Evolutionary conservation across 208 protist genomes (phyloP).

Genomic region (Leishmania aethiopica): DNA sequence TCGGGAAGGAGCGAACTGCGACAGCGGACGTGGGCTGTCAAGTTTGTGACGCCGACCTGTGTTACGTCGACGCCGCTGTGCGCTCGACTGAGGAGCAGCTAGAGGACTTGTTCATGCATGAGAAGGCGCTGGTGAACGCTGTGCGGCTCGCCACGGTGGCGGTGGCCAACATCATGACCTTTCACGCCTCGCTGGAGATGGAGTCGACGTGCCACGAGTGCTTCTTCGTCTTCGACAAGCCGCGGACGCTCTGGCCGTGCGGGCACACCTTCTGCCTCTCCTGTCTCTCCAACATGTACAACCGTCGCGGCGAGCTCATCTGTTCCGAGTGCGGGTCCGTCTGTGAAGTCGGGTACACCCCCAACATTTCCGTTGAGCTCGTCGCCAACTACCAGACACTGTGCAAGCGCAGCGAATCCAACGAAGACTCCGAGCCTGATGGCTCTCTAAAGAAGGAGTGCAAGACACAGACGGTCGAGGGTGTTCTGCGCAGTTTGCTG

Average conservation of each 20-base stretch:
- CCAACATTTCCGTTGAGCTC: constrained; percentile 76
- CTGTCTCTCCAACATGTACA: constrained; percentile 81
- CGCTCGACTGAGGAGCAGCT: constrained; percentile 60
- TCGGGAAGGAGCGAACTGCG: constrained; percentile 39
- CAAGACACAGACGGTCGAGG: constrained; percentile 53
- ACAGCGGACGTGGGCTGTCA: constrained; percentile 62
- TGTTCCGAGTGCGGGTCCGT: constrained; percentile 85
- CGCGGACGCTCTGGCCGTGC: constrained; percentile 87
- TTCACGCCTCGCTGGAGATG: constrained; percentile 85
- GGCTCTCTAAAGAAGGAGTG: constrained; percentile 10
- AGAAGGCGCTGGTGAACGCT: constrained; percentile 54
- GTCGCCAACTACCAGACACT: constrained; percentile 80
- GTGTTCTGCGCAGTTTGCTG: constrained; percentile 61
- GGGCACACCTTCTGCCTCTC: constrained; percentile 88
- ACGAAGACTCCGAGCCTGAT: constrained; percentile 3
- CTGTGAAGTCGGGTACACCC: constrained; percentile 85
- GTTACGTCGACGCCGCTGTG: constrained; percentile 70
- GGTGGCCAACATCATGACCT: constrained; percentile 81
- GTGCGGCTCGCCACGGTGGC: constrained; percentile 68
- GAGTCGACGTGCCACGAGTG: constrained; percentile 90
- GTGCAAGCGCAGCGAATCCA: constrained; percentile 24
- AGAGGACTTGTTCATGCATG: constrained; percentile 73
- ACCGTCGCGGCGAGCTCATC: constrained; percentile 74
- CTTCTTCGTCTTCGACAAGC: constrained; percentile 83
- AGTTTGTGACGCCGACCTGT: constrained; percentile 71